These are phyloP conservation scores for Aspergillus sp. DNA, from an alignment of 2,329 filamentous ascomycete species.

Conservation along the genomic window DNA sequence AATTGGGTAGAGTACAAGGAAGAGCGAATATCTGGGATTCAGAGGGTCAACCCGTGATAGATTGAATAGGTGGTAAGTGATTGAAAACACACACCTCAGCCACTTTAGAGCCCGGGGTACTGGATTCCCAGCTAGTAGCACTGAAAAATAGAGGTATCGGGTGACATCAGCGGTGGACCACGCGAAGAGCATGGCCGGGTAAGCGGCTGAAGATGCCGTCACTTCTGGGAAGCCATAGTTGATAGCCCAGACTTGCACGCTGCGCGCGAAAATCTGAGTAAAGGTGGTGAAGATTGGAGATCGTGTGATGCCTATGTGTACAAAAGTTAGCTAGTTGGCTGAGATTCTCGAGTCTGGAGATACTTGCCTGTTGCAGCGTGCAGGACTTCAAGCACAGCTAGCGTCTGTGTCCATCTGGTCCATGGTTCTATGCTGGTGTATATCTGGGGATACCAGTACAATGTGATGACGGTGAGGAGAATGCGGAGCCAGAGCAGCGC, in stretches of 20 bases:
- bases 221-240: slow-evolving; percentile 30
- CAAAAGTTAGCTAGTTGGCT: slow-evolving; percentile 7
- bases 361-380: slow-evolving; percentile 31
- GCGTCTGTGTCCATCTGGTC: slow-evolving; percentile 32
- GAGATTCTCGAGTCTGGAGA: too few species aligned
- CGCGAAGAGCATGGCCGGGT: slow-evolving; percentile 32
- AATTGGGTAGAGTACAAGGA: slow-evolving; percentile 33
- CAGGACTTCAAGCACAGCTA: slow-evolving; percentile 32
- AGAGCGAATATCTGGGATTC: slow-evolving; percentile 33
- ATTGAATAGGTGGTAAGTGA: background rate
- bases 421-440: slow-evolving; percentile 32
- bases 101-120: slow-evolving; percentile 27
- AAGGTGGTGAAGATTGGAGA: slow-evolving; percentile 36
- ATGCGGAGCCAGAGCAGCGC: slow-evolving; percentile 32
- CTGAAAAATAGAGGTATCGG: slow-evolving; percentile 33
- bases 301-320: slow-evolving; percentile 30
- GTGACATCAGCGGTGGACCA: slow-evolving; percentile 35
- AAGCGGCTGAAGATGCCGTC: slow-evolving; percentile 25
- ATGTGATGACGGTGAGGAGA: slow-evolving; percentile 22
- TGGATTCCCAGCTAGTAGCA: slow-evolving; percentile 24
- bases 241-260: slow-evolving; percentile 38
- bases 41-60: background rate
- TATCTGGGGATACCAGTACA: slow-evolving; percentile 14
- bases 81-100: slow-evolving; percentile 27
- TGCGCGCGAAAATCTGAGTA: slow-evolving; percentile 36